phyloP scores from a whole-genome alignment of 2,329 filamentous ascomycete genomes.

The Aspergillus brasiliensis region DNA sequence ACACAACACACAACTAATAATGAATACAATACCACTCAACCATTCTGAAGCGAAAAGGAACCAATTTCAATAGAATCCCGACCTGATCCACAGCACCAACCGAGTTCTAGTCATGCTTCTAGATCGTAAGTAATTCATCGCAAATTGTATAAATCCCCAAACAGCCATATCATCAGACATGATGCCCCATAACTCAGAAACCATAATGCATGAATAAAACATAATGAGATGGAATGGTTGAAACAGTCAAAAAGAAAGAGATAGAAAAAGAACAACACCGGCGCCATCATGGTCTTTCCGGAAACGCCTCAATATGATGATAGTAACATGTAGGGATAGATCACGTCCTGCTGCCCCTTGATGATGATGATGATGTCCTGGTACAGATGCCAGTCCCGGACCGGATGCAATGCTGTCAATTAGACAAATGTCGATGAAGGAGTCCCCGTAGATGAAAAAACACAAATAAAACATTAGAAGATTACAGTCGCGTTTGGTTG shows the following conservation, averaged over 20 bases:
- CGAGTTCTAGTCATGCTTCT: too few relatives aligned
- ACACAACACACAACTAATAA: too few relatives aligned
- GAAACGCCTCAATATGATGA: neutral
- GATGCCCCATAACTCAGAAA: neutral
- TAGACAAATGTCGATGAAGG: too few relatives aligned
- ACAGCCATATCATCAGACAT: neutral
- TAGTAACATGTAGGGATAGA: slow-evolving; percentile 4
- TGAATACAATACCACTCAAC: too few relatives aligned
- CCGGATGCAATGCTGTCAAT: neutral
- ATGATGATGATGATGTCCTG: neutral
- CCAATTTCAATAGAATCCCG: too few relatives aligned
- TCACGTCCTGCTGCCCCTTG: neutral
- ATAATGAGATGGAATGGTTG: neutral
- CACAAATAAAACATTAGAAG: slow-evolving; percentile 3
- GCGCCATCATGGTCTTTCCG: neutral
- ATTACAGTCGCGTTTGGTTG: neutral
- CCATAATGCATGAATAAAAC: neutral
- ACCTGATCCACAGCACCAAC: too few relatives aligned
- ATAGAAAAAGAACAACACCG: neutral
- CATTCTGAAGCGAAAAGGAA: too few relatives aligned
- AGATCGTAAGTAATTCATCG: too few relatives aligned
- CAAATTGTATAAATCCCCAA: neutral
- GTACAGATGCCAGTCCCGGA: neutral
- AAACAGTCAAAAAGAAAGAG: slow-evolving; percentile 7
- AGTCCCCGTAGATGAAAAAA: neutral